Conservation (phyloP, 2,329 filamentous ascomycete genomes). For the Arthrobotrys iridis region DNA sequence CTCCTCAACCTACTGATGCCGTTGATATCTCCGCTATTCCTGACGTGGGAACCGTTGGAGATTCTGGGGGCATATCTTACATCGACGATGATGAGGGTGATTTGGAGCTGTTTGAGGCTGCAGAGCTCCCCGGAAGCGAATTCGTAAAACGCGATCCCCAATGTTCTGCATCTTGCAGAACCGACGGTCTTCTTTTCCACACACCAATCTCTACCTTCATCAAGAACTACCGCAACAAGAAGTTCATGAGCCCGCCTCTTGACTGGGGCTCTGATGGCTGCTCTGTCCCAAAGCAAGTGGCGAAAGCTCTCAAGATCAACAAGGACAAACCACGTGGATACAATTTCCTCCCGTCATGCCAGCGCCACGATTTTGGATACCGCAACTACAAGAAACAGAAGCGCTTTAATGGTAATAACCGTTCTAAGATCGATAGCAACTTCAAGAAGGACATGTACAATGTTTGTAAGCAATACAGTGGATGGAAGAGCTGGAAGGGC, state of each 20-base stretch:
- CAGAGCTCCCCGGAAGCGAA: slow-evolving; percentile 17
- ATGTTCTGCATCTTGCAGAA: slow-evolving; percentile 19
- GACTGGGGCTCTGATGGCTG: slow-evolving; percentile 32
- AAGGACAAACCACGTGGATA: slow-evolving; percentile 62
- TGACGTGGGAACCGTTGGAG: not conserved
- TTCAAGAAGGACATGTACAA: slow-evolving; percentile 64
- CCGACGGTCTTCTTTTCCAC: slow-evolving; percentile 13
- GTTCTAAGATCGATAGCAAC: slow-evolving; percentile 64
- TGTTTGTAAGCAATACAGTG: slow-evolving; percentile 58
- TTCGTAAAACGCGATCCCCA: slow-evolving; percentile 26
- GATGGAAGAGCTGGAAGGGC: slow-evolving; percentile 27
- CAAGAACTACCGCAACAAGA: slow-evolving; percentile 31
- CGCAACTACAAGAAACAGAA: slow-evolving; percentile 66
- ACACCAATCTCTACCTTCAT: slow-evolving; percentile 22
- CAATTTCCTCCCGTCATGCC: slow-evolving; percentile 64
- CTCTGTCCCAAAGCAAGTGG: slow-evolving; percentile 13
- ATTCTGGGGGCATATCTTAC: slow-evolving; percentile 7
- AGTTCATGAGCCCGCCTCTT: slow-evolving; percentile 14
- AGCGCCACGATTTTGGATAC: slow-evolving; percentile 69
- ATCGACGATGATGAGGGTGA: slow-evolving; percentile 28
- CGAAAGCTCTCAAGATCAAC: slow-evolving; percentile 10
- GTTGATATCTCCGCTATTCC: not conserved
- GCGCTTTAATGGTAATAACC: slow-evolving; percentile 63
- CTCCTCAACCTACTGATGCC: not conserved
- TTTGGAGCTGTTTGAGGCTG: slow-evolving; percentile 13